A percentile compares a stretch with the other conserved stretches of the same genome.
These are phyloP conservation scores for Candida labiduridarum DNA, from an alignment of 1,139 yeast genomes.

Conservation along the genomic window DNA sequence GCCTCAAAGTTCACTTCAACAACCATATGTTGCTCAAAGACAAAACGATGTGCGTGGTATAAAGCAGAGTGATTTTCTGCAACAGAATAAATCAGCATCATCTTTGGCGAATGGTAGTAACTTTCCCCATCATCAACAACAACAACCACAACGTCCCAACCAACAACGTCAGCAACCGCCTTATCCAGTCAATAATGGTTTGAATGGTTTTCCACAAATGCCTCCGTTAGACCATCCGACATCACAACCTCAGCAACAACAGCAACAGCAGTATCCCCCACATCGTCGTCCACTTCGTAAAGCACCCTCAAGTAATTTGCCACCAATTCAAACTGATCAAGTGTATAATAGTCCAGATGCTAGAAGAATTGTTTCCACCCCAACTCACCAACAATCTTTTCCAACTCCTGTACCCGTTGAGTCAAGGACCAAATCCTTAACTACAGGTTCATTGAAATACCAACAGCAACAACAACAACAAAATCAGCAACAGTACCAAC, in stretches of 20 bases:
- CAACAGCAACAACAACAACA: constrained; percentile 11
- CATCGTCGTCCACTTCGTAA: constrained; percentile 15
- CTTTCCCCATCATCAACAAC: constrained; percentile 7
- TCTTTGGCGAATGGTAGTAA: constrained; percentile 10
- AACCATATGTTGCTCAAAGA: constrained; percentile 13
- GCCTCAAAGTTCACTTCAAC: constrained; percentile 5
- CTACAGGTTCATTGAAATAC: constrained; percentile 23
- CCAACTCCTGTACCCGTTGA: constrained; percentile 18
- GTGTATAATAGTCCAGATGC: constrained; percentile 13
- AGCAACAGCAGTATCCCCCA: constrained; percentile 8
- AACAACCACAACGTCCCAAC: constrained; percentile 9
- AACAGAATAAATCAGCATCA: constrained; percentile 11
- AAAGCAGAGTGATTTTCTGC: constrained; percentile 9
- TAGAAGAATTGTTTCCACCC: constrained; percentile 31
- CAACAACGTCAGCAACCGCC: constrained; percentile 9
- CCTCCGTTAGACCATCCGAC: constrained; percentile 14
- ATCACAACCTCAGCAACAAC: constrained; percentile 12
- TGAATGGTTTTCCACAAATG: constrained; percentile 1
- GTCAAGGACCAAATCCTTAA: constrained; percentile 25
- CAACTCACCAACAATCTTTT: constrained; percentile 19
- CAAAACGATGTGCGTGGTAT: constrained; percentile 11
- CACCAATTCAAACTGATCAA: constrained; percentile 24
- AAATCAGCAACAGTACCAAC: constrained; percentile 13
- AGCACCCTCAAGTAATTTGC: constrained; percentile 18
- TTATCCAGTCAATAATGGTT: constrained; percentile 9